Conservation (phyloP, 257 asterid genomes). For the Salvia rosmarinus region DNA sequence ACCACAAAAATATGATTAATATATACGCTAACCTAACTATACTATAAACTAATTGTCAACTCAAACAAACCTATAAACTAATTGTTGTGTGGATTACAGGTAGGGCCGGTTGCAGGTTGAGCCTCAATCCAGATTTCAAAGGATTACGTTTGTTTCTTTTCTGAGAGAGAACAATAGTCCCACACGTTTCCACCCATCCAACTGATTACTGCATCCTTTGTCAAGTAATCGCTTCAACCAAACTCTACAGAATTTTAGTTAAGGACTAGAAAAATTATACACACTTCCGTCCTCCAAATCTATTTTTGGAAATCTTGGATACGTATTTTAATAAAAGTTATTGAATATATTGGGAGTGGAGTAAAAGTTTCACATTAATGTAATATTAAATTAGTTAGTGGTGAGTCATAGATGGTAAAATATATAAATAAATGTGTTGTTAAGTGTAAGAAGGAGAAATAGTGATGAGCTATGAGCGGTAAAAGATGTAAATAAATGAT, state of each 20-base stretch:
- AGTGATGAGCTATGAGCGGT: too few species aligned
- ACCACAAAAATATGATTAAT: slow-evolving; percentile 15
- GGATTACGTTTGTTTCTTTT: slow-evolving; percentile 14
- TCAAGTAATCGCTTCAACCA: not conserved
- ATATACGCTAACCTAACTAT: slow-evolving; percentile 24
- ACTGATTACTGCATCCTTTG: not conserved
- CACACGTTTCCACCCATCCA: slow-evolving; percentile 25
- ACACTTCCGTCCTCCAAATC: too few species aligned
- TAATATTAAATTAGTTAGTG: too few species aligned
- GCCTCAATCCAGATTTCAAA: slow-evolving; percentile 6
- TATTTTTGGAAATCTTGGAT: too few species aligned
- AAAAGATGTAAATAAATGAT: too few species aligned
- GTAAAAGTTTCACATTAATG: too few species aligned
- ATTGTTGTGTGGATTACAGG: slow-evolving; percentile 44
- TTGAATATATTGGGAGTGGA: too few species aligned
- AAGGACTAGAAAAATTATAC: not conserved
- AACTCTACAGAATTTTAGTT: not conserved
- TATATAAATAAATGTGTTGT: too few species aligned
- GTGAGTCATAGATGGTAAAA: too few species aligned
- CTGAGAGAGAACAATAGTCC: slow-evolving; percentile 29
- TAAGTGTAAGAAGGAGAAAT: too few species aligned
- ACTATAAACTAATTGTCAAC: slow-evolving; percentile 26
- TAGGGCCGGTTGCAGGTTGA: slow-evolving; percentile 30
- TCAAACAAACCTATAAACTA: slow-evolving; percentile 3
- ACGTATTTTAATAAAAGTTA: too few species aligned